Evolutionary conservation across 2,329 filamentous ascomycete species (phyloP).

Genomic region (Alternaria arborescens): DNA sequence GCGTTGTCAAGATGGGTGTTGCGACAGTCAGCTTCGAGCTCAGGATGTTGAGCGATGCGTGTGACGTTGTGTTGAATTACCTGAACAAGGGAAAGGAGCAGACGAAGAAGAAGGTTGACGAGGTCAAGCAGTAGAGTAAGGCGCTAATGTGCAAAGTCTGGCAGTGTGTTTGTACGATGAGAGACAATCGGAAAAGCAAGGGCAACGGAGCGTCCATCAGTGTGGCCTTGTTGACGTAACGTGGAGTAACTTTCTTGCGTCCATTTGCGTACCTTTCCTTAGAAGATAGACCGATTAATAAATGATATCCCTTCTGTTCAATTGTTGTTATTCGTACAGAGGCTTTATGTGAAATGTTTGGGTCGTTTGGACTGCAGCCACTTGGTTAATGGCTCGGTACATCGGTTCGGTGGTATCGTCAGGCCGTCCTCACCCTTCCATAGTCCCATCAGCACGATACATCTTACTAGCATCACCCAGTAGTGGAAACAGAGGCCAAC

Average conservation of each 20-base stretch:
- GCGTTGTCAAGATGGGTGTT: conserved; percentile 48
- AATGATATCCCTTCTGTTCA: conserved; percentile 14
- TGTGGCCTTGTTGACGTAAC: neutral
- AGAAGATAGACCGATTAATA: conserved; percentile 13
- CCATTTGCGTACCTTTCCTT: conserved; percentile 3
- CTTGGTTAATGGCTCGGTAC: neutral
- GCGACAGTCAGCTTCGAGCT: conserved; percentile 52
- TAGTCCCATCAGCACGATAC: neutral
- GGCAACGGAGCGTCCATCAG: conserved; percentile 6
- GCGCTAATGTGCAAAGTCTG: neutral
- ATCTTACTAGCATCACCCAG: conserved; percentile 1
- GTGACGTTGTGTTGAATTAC: conserved; percentile 40
- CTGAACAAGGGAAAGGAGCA: conserved; percentile 47
- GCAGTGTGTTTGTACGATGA: conserved; percentile 2
- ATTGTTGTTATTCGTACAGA: neutral
- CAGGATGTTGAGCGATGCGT: conserved; percentile 48
- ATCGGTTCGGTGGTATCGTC: neutral
- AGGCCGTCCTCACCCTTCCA: neutral
- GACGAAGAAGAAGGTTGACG: conserved; percentile 45
- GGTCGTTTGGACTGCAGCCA: neutral
- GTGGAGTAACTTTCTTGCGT: conserved; percentile 5
- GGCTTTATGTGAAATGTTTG: neutral
- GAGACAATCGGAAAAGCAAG: conserved; percentile 7
- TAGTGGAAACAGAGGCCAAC: conserved; percentile 2
- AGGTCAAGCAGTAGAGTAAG: conserved; percentile 44